These are phyloP conservation scores for Limtongozyma cylindracea DNA, from an alignment of 805 yeast species.

Conservation along the genomic window DNA sequence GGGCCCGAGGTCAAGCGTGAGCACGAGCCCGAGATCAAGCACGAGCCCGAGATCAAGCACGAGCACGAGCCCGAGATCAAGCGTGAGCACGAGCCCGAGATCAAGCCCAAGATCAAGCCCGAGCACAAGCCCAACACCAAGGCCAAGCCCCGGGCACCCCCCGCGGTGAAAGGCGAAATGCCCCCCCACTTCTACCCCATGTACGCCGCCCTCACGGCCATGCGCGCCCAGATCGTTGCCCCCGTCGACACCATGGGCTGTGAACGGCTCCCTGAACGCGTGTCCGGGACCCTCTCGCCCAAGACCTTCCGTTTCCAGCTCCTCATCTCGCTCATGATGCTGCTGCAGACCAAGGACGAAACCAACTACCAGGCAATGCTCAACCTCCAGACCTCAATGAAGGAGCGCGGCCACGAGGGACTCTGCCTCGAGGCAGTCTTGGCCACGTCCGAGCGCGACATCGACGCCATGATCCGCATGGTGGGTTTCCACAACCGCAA, in stretches of 20 bases:
- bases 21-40: too few relatives aligned
- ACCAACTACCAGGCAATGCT: conserved; percentile 52
- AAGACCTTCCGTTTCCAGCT: conserved; percentile 38
- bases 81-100: conserved; percentile 2
- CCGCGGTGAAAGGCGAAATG: too few relatives aligned
- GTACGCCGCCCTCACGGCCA: conserved; percentile 31
- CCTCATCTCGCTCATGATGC: conserved; percentile 59
- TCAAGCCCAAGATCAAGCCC: conserved; percentile 5
- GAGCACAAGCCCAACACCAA: conserved; percentile 4
- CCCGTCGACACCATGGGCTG: conserved; percentile 88
- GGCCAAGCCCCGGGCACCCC: too few relatives aligned
- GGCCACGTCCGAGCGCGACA: conserved; percentile 20
- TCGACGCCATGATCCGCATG: conserved; percentile 43
- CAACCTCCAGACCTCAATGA: conserved; percentile 23
- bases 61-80: conserved; percentile 3
- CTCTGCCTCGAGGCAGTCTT: conserved; percentile 28
- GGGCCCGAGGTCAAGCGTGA: too few relatives aligned
- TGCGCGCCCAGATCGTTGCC: conserved; percentile 42
- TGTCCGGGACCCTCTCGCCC: conserved; percentile 14
- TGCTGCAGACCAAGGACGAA: conserved; percentile 85
- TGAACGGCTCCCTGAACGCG: conserved; percentile 24
- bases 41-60: conserved; percentile 3
- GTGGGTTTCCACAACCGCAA: conserved; percentile 80
- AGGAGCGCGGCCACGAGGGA: conserved; percentile 17
- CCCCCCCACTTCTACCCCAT: conserved; percentile 26